These are phyloP conservation scores for Pichia kudriavzevii DNA, from an alignment of 1,139 yeast species.

Conservation along the genomic window DNA sequence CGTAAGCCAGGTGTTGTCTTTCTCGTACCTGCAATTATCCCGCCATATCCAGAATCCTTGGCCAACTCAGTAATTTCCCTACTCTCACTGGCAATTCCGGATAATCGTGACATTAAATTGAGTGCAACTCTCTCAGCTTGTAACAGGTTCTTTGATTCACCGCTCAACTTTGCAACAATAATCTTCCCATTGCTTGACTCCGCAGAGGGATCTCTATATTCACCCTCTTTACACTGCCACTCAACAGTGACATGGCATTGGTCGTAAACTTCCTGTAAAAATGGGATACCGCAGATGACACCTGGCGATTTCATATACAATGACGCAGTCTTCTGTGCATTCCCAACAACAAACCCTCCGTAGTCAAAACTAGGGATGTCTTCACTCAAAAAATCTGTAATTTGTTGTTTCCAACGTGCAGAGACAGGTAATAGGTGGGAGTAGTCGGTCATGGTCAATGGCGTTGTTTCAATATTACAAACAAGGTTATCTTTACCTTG, in stretches of 20 bases:
- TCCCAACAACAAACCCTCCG: slow-evolving; percentile 94
- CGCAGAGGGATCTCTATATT: slow-evolving; percentile 41
- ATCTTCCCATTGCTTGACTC: slow-evolving; percentile 44
- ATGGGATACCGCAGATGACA: slow-evolving; percentile 81
- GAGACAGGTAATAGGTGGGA: slow-evolving; percentile 57
- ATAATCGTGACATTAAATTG: slow-evolving; percentile 71
- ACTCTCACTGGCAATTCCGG: slow-evolving; percentile 87
- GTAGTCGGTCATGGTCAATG: slow-evolving; percentile 8
- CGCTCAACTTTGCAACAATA: slow-evolving; percentile 70
- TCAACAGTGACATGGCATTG: slow-evolving; percentile 67
- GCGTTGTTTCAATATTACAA: too few species aligned
- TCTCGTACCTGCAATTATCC: slow-evolving; percentile 92
- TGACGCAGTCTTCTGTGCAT: slow-evolving; percentile 60
- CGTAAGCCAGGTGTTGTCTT: slow-evolving; percentile 97
- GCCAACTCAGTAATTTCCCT: slow-evolving; percentile 53
- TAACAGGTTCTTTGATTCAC: slow-evolving; percentile 71
- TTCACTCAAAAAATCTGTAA: slow-evolving; percentile 70
- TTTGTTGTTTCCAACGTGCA: slow-evolving; percentile 73
- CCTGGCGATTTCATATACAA: slow-evolving; percentile 78
- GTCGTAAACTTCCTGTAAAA: slow-evolving; percentile 75
- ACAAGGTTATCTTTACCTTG: too few species aligned
- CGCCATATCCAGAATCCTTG: slow-evolving; percentile 62
- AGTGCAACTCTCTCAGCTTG: slow-evolving; percentile 84
- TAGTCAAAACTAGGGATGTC: slow-evolving; percentile 92
- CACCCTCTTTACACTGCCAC: slow-evolving; percentile 73